Percentiles rank a stretch among this genome's conserved stretches.
Evolutionary conservation across 2,329 filamentous ascomycete genomes (phyloP).

Genomic region (Hymenotorrendiella dingleyae): DNA sequence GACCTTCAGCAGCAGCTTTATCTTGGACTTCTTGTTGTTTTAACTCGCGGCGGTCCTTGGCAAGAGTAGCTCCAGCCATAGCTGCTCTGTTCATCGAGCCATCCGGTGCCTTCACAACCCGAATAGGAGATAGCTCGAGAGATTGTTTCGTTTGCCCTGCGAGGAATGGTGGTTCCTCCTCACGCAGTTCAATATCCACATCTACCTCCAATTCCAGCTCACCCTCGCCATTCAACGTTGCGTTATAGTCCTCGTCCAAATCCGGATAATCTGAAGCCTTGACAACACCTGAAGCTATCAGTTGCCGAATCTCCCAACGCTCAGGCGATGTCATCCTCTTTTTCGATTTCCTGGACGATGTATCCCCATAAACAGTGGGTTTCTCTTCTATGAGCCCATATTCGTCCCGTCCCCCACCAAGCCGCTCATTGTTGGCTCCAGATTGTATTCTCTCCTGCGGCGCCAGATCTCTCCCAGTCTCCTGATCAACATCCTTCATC

Average conservation of each 20-base stretch:
- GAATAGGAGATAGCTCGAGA: conserved; percentile 87
- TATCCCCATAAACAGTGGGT: conserved; percentile 56
- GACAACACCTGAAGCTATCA: conserved; percentile 90
- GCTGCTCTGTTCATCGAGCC: conserved; percentile 96
- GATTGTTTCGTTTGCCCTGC: conserved; percentile 96
- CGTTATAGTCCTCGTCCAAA: conserved; percentile 88
- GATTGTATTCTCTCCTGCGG: conserved; percentile 75
- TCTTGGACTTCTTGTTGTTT: conserved; percentile 84
- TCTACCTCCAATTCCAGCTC: conserved; percentile 93
- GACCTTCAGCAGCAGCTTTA: conserved; percentile 63
- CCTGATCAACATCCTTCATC: conserved; percentile 96
- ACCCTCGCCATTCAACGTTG: conserved; percentile 77
- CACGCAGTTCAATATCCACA: conserved; percentile 91
- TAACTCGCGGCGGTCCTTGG: conserved; percentile 84
- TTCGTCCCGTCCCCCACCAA: conserved; percentile 62
- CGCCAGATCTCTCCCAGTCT: conserved; percentile 74
- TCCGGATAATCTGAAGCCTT: conserved; percentile 93
- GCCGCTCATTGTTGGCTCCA: conserved; percentile 80
- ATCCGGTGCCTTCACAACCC: conserved; percentile 95
- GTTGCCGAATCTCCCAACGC: conserved; percentile 92
- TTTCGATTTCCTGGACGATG: conserved; percentile 56
- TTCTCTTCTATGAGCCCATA: conserved; percentile 44
- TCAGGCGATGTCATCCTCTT: conserved; percentile 97
- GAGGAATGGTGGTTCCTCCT: conserved; percentile 94
- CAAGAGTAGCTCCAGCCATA: conserved; percentile 83